Percentiles rank a stretch among this genome's conserved stretches.
These are phyloP conservation scores for Pseudozyma tsukubaensis DNA, from an alignment of 1,284 basidiomycete genomes.

Conservation along the genomic window DNA sequence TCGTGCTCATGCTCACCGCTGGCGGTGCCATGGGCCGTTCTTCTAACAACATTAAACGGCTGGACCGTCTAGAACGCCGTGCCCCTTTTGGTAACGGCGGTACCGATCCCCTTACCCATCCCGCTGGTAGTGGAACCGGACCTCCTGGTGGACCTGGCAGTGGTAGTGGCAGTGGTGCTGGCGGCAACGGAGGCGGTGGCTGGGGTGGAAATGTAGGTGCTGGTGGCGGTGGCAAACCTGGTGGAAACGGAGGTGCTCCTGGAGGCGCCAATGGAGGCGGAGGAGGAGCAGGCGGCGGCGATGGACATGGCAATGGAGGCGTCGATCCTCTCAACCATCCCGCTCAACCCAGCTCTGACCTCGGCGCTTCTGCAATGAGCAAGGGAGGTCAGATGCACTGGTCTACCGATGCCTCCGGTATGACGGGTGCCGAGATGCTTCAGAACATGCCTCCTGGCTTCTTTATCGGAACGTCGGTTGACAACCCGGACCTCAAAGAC, in stretches of 20 bases:
- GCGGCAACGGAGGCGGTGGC: neutral
- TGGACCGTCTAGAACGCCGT: constrained; percentile 30
- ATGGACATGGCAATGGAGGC: constrained; percentile 16
- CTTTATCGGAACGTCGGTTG: constrained; percentile 32
- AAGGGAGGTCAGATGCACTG: constrained; percentile 36
- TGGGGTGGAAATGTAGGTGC: neutral
- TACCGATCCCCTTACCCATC: constrained; percentile 5
- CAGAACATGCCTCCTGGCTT: constrained; percentile 29
- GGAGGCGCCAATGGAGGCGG: neutral
- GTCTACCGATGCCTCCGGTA: constrained; percentile 36
- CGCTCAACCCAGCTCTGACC: neutral
- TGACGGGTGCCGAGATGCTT: constrained; percentile 34
- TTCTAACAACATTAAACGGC: constrained; percentile 17
- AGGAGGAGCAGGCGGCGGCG: neutral
- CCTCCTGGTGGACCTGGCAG: neutral
- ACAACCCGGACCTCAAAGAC: constrained; percentile 44
- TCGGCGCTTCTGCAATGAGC: neutral
- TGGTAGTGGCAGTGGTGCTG: constrained; percentile 1
- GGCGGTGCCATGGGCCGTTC: constrained; percentile 34
- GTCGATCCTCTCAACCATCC: constrained; percentile 28
- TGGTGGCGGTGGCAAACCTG: constrained; percentile 6
- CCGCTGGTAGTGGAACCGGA: neutral
- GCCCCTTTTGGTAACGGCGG: neutral
- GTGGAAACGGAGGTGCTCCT: neutral
- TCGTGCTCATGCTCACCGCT: constrained; percentile 45